Evolutionary conservation across 2,329 filamentous ascomycete genomes (phyloP).

Genomic region (Mariannaea sp.): DNA sequence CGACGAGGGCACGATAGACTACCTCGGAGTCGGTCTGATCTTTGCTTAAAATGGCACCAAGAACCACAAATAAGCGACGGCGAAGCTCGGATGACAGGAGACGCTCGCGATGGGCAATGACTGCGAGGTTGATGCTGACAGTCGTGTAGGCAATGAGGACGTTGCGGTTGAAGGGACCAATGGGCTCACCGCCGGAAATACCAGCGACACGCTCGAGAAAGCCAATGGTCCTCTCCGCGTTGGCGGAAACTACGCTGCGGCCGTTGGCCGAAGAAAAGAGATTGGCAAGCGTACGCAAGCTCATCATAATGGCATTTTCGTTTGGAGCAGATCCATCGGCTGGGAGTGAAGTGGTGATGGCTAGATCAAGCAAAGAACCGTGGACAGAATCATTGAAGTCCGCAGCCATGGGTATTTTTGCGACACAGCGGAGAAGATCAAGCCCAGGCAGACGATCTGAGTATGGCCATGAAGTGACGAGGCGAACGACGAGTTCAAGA

Average conservation of each 20-base stretch:
- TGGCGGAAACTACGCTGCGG: constrained; percentile 64
- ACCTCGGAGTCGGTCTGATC: constrained; percentile 79
- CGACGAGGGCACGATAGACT: constrained; percentile 80
- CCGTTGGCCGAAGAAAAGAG: constrained; percentile 79
- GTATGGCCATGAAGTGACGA: constrained; percentile 80
- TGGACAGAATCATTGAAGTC: constrained; percentile 58
- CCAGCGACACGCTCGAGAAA: constrained; percentile 68
- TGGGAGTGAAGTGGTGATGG: constrained; percentile 47
- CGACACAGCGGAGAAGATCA: constrained; percentile 84
- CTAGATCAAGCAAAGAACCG: constrained; percentile 64
- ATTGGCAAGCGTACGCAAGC: constrained; percentile 79
- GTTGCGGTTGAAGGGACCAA: constrained; percentile 72
- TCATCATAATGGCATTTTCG: constrained; percentile 87
- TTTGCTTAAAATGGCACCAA: constrained; percentile 63
- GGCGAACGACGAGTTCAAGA: constrained; percentile 69
- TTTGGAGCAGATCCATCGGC: constrained; percentile 62
- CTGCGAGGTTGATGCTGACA: constrained; percentile 81
- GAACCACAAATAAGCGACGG: constrained; percentile 59
- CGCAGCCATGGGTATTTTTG: constrained; percentile 70
- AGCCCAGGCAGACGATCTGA: constrained; percentile 80
- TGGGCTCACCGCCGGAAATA: constrained; percentile 50
- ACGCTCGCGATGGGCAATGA: constrained; percentile 62
- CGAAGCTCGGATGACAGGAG: constrained; percentile 43
- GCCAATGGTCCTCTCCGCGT: constrained; percentile 61
- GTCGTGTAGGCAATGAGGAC: constrained; percentile 83